phyloP scores from a whole-genome alignment of 192 early-diverging fungal genomes.

The Phlyctochytrium planicorne region DNA sequence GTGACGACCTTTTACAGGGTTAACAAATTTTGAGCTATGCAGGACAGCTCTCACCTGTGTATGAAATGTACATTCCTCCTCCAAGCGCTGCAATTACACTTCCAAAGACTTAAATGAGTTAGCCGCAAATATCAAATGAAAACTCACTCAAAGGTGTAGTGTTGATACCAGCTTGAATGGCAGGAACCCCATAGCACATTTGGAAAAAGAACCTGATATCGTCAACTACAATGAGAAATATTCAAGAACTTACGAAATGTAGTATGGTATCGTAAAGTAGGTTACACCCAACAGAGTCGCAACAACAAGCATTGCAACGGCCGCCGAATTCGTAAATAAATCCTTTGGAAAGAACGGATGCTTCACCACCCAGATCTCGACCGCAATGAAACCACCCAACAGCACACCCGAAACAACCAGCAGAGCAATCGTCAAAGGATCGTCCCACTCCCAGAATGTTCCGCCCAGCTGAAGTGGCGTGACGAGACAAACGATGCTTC shows the following conservation, averaged over 20 bases:
- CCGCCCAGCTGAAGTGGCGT: slow-evolving; percentile 70
- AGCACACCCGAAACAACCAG: slow-evolving; percentile 68
- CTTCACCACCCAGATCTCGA: slow-evolving; percentile 62
- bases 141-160: slow-evolving; percentile 56
- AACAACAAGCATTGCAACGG: slow-evolving; percentile 10
- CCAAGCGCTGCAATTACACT: slow-evolving; percentile 46
- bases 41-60: slow-evolving; percentile 1
- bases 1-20: slow-evolving; percentile 24
- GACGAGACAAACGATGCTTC: slow-evolving; percentile 12
- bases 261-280: slow-evolving; percentile 11
- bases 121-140: background rate
- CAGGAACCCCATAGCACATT: slow-evolving; percentile 70
- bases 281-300: slow-evolving; percentile 1
- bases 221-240: slow-evolving; percentile 33
- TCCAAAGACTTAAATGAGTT: slow-evolving; percentile 50
- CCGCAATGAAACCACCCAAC: slow-evolving; percentile 50
- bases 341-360: slow-evolving; percentile 65
- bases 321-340: slow-evolving; percentile 6
- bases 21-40: background rate
- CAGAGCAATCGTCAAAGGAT: slow-evolving; percentile 55
- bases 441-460: slow-evolving; percentile 56
- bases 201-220: slow-evolving; percentile 24
- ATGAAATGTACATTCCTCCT: slow-evolving; percentile 9
- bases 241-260: slow-evolving; percentile 6
- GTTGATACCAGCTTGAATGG: slow-evolving; percentile 73